Conservation (phyloP, 176 grass and related monocot species). For the Cenchrus americanus region DNA sequence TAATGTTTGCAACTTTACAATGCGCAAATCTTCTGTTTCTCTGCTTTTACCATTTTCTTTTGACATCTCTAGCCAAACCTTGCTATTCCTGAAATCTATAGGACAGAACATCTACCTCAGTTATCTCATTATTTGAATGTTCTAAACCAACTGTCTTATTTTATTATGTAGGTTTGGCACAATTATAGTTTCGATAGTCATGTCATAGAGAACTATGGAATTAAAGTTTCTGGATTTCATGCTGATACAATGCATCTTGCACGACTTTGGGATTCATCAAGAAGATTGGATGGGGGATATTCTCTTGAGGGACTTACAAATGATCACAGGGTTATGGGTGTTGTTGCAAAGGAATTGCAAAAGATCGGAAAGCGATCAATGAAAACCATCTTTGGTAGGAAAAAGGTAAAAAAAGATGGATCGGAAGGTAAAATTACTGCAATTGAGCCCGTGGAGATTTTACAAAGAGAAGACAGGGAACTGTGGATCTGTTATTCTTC, state of each 20-base stretch:
- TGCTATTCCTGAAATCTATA: slow-evolving; percentile 22
- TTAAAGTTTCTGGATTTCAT: slow-evolving; percentile 93
- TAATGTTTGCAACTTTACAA: slow-evolving; percentile 7
- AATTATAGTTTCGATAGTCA: slow-evolving; percentile 99
- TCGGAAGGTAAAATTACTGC: slow-evolving; percentile 67
- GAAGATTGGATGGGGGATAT: slow-evolving; percentile 83
- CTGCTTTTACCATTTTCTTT: not conserved
- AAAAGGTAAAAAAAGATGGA: slow-evolving; percentile 91
- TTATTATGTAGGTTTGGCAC: slow-evolving; percentile 92
- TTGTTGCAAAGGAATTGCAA: slow-evolving; percentile 48
- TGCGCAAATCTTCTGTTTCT: slow-evolving; percentile 2
- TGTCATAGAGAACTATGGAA: slow-evolving; percentile 82
- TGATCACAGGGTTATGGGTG: slow-evolving; percentile 76
- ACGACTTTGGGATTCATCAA: slow-evolving; percentile 89
- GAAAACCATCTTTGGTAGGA: slow-evolving; percentile 96
- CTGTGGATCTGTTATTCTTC: slow-evolving; percentile 87
- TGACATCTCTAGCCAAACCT: not conserved
- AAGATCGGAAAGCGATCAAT: slow-evolving; percentile 85
- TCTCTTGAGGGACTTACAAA: slow-evolving; percentile 96
- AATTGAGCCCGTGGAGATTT: slow-evolving; percentile 62
- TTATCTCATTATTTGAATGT: slow-evolving; percentile 35
- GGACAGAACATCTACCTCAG: not conserved
- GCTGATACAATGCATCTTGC: slow-evolving; percentile 99
- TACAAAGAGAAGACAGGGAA: slow-evolving; percentile 86
- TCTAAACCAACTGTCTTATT: slow-evolving; percentile 21